A percentile compares a stretch with the other conserved stretches of the same genome.
phyloP scores from a whole-genome alignment of 176 grass and related monocot genomes.

The Eragrostis nindensis region DNA sequence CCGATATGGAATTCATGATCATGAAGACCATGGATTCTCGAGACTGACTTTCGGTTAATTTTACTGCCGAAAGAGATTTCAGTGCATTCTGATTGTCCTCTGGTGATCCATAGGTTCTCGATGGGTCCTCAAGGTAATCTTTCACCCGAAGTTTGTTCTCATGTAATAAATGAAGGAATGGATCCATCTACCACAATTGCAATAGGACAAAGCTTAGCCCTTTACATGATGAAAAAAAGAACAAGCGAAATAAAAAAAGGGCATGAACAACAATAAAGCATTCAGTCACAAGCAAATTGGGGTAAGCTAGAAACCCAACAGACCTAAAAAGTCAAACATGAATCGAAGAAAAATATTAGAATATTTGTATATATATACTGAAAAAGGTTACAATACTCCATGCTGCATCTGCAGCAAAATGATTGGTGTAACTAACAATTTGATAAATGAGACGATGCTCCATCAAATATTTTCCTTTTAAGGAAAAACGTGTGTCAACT shows the following conservation, averaged over 20 bases:
- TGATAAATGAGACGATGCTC: no score
- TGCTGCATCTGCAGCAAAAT: no score
- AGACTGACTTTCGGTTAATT: conserved; percentile 83
- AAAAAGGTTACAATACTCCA: no score
- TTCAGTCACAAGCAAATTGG: no score
- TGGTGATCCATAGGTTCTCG: conserved; percentile 77
- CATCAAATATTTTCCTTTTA: no score
- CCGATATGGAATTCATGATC: conserved; percentile 72
- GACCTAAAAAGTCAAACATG: no score
- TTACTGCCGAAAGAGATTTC: conserved; percentile 71
- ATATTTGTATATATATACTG: no score
- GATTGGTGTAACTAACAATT: no score
- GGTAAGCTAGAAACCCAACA: no score
- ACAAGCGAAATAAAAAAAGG: neutral
- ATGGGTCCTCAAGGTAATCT: conserved; percentile 35
- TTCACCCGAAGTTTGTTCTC: conserved; percentile 84
- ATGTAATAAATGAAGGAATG: conserved; percentile 80
- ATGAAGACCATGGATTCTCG: conserved; percentile 82
- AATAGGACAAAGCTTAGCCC: conserved; percentile 31
- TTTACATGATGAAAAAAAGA: neutral
- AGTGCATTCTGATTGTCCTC: conserved; percentile 76
- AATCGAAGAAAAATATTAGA: no score
- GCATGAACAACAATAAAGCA: neutral
- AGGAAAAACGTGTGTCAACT: no score
- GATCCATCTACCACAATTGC: conserved; percentile 43